These are phyloP conservation scores for Turnera subulata DNA, from an alignment of 345 rosid genomes.

Conservation along the genomic window DNA sequence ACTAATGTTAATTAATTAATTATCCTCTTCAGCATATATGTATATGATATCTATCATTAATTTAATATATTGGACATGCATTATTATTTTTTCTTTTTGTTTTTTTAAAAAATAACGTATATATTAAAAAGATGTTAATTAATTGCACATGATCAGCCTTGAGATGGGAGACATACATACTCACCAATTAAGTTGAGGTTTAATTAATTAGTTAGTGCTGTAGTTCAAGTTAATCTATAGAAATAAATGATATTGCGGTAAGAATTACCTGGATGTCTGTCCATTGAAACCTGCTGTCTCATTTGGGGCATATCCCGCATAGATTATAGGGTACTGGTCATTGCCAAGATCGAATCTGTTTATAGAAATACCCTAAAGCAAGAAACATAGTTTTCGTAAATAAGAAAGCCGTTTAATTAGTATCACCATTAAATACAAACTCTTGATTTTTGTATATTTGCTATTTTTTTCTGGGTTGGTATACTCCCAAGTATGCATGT, in stretches of 20 bases:
- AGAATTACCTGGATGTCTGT: constrained; percentile 22
- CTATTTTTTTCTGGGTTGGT: background rate
- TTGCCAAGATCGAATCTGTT: constrained; percentile 10
- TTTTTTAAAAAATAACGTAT: too few species aligned
- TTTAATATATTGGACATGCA: too few species aligned
- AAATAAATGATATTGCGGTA: too few species aligned
- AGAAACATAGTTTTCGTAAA: background rate
- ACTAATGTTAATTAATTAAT: too few species aligned
- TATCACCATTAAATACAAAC: background rate
- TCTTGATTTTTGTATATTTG: too few species aligned
- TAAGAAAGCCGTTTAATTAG: background rate
- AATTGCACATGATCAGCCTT: background rate
- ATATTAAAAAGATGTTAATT: background rate
- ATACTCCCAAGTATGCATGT: background rate
- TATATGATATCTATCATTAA: too few species aligned
- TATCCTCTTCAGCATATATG: too few species aligned
- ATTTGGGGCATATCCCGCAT: constrained; percentile 30
- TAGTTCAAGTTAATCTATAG: too few species aligned
- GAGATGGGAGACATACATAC: background rate
- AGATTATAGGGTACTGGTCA: constrained; percentile 18
- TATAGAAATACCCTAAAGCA: constrained; percentile 20
- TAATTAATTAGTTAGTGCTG: too few species aligned
- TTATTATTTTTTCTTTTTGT: too few species aligned
- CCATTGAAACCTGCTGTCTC: constrained; percentile 3
- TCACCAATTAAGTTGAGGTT: too few species aligned